Evolutionary conservation across 805 yeast genomes (phyloP), one percentile per base, ranked within the genome.

Genomic region (Lachancea quebecensis): DNA sequence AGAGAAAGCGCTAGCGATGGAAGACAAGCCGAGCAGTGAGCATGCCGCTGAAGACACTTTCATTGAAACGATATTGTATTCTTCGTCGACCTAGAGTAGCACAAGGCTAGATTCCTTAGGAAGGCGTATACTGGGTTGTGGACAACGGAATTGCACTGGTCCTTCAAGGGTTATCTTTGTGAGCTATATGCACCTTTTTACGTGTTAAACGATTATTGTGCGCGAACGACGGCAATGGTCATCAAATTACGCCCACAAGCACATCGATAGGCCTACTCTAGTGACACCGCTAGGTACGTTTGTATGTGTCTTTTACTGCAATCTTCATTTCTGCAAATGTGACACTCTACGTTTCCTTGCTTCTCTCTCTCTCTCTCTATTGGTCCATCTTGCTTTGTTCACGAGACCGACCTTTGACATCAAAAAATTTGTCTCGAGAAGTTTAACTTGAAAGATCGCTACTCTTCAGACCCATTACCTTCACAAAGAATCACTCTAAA

Each of bases 1-100:
- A 3, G 41, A 37, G 16, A 37, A 36, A 6, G 41, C 41, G 8
- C 27, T 36, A 6, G 37, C 41, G 10, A 37, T 21, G 14, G 41
- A 31, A 2, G 36, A 31, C 16, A 35, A 12, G 16, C 29, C 31
- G n/a, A 17, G 35, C 10, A 39, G 17, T 8, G 15, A 11, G 14
- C 35, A 39, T 6, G 33, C 25, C 25, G 25, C 25, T 21, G 25
- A 21, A 7, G 25, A 21, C 7, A 21, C 4, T 21, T 21, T 21
- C 25, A 21, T 21, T 7, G 25, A 21, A 21, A 7, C 6, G 25
- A 4, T 21, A 7, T 21, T 21, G 25, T 4, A 21, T 4, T 7
- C 7, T 21, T 21, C 25, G 4, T 21, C 25, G 7, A 21, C 25
- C 25, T 21, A 4, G 7, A 21, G 25, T 21, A 21, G 25, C 7